A percentile compares a stretch with the other conserved stretches of the same genome.
Evolutionary conservation across 805 yeast genomes (phyloP).

Genomic region (Nakazawaea ernobii): DNA sequence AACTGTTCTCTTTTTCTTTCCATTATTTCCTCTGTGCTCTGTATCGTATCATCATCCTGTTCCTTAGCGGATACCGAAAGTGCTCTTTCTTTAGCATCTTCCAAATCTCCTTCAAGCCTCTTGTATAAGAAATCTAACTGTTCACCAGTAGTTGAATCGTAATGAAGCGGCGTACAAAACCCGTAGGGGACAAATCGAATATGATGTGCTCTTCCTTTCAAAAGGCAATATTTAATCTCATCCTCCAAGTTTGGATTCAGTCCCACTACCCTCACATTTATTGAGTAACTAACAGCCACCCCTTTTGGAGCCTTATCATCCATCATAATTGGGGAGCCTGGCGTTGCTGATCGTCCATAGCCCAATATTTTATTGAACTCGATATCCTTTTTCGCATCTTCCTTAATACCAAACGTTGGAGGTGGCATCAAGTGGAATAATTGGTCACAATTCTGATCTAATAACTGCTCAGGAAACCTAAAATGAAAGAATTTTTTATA

Average conservation of each 20-base stretch:
- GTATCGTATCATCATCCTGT: neutral
- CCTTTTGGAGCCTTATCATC: constrained; percentile 33
- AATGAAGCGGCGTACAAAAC: constrained; percentile 10
- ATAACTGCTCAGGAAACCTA: constrained; percentile 43
- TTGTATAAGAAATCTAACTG: constrained; percentile 7
- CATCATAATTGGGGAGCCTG: constrained; percentile 50
- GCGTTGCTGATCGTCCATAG: constrained; percentile 43
- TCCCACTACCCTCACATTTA: constrained; percentile 53
- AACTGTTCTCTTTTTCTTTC: neutral
- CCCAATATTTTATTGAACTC: constrained; percentile 37
- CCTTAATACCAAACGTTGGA: constrained; percentile 35
- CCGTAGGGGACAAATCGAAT: constrained; percentile 25
- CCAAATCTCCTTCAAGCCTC: constrained; percentile 2
- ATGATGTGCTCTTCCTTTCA: constrained; percentile 18
- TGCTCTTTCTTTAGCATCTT: constrained; percentile 1
- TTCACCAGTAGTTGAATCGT: constrained; percentile 9
- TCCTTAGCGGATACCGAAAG: neutral
- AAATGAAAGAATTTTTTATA: constrained; percentile 56
- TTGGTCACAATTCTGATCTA: constrained; percentile 44
- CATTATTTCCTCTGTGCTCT: neutral
- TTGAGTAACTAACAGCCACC: constrained; percentile 40
- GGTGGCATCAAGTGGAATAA: constrained; percentile 28
- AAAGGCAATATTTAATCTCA: constrained; percentile 14
- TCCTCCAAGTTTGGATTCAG: constrained; percentile 20
- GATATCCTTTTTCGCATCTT: constrained; percentile 19